Percentiles rank a stretch among this genome's conserved stretches.
These are phyloP conservation scores for Schizophyllum amplum DNA, from an alignment of 1,284 basidiomycete genomes.

Conservation along the genomic window DNA sequence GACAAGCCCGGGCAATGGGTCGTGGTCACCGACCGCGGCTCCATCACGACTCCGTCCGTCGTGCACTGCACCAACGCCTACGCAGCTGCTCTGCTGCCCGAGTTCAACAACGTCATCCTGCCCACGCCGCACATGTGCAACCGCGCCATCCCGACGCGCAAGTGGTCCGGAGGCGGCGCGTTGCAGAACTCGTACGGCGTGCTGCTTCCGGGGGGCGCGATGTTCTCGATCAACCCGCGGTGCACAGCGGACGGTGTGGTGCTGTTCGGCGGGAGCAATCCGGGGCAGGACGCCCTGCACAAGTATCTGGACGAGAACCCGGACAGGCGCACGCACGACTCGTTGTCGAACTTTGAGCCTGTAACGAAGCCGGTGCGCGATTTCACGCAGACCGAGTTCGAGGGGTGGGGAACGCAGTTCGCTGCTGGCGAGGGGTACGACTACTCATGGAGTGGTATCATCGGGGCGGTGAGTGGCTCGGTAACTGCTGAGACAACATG, in stretches of 20 bases:
- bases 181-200: constrained; percentile 17
- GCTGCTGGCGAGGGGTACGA: constrained; percentile 12
- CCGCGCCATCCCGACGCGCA: constrained; percentile 14
- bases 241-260: constrained; percentile 12
- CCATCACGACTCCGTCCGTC: constrained; percentile 18
- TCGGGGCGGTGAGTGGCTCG: constrained; percentile 11
- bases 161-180: constrained; percentile 11
- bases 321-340: constrained; percentile 11
- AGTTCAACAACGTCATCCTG: constrained; percentile 11
- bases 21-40: constrained; percentile 19
- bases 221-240: constrained; percentile 16
- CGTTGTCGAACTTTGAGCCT: constrained; percentile 14
- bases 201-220: constrained; percentile 7
- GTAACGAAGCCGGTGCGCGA: constrained; percentile 14
- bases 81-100: constrained; percentile 18
- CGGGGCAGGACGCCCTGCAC: constrained; percentile 12
- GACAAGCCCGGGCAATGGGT: constrained; percentile 7
- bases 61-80: constrained; percentile 32
- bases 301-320: constrained; percentile 13
- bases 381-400: constrained; percentile 11
- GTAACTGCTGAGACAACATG: not conserved
- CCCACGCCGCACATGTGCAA: constrained; percentile 15
- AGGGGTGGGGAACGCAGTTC: constrained; percentile 11
- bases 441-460: constrained; percentile 17
- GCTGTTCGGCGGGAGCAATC: constrained; percentile 15